Percentiles rank a stretch among this genome's conserved stretches.
Evolutionary conservation across 257 asterid species (phyloP).

Genomic region (Solanum neorickii): DNA sequence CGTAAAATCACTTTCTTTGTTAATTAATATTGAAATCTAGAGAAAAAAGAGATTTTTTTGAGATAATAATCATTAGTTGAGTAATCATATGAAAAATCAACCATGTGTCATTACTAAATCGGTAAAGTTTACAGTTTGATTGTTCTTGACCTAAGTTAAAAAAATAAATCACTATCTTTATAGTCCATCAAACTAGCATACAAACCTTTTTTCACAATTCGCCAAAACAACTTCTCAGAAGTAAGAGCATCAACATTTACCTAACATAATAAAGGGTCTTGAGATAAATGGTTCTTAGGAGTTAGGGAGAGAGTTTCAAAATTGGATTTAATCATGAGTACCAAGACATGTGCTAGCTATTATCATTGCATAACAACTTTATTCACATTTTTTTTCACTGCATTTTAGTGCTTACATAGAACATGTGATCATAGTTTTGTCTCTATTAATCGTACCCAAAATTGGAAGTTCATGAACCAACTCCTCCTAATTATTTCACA

Average conservation of each 20-base stretch:
- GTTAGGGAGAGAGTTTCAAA: background rate
- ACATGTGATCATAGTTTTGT: background rate
- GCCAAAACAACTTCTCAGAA: background rate
- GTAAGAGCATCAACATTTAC: background rate
- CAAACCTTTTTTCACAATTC: background rate
- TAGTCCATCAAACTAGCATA: background rate
- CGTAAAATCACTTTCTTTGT: background rate
- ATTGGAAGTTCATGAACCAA: background rate
- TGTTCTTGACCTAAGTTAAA: background rate
- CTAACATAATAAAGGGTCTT: background rate
- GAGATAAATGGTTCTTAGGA: background rate
- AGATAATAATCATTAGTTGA: background rate
- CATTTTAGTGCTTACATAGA: background rate
- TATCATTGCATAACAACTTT: background rate
- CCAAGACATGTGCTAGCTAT: background rate
- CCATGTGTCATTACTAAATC: background rate
- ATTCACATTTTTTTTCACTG: background rate
- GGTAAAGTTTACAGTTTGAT: background rate
- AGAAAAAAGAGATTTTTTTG: background rate
- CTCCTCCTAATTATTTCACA: background rate
- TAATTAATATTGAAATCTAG: background rate
- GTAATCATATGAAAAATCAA: background rate
- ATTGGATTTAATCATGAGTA: background rate
- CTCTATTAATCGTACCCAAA: background rate
- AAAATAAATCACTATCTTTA: background rate